Evolutionary conservation across 306 rosid genomes (phyloP), one percentile per base, ranked within the genome.

Genomic region (Sindora glabra): DNA sequence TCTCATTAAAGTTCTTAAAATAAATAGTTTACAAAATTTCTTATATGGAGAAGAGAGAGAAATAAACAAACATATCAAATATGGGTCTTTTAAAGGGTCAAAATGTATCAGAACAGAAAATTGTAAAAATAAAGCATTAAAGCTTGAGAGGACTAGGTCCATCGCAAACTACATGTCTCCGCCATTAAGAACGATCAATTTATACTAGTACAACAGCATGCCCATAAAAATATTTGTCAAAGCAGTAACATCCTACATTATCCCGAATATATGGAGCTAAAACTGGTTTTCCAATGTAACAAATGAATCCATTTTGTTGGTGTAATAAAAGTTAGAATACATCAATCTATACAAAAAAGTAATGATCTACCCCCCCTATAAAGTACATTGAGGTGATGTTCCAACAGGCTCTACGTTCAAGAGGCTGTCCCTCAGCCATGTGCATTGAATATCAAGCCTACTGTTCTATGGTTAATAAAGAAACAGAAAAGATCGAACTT

Each of bases 331-430:
- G 63, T 61, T 61, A 76, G 73, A 48, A 56, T 72, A 64, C 68
- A 77, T 67, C 56, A 77, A 74, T 70, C 83, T 81, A 71, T 81
- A 81, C 86, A 81, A 34, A 33, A 57, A 47, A 53, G 62, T 55
- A 38, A 29, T n/a, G n/a, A n/a, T n/a, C n/a, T n/a, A n/a, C 79
- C 74, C 73, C 74, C 42, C 81, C 61, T 63, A 45, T 77, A 74
- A 80, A 63, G 54, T 54, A 64, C 71, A 53, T 61, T 81, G 58
- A 48, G 60, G 75, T 57, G 75, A 17, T 64, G 70, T 67, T 36
- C 55, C 32, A 62, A 65, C 26, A 40, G n/a, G 50, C 67, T 45
- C 52, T 64, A 19, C 48, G 29, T 18, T 12, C 16, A 38, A 59
- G 76, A 53, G 52, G 48, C 53, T 53, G 49, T 36, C 72, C 59